These are phyloP conservation scores for Naganishia friedmannii DNA, from an alignment of 768 basidiomycete genomes.

Conservation along the genomic window DNA sequence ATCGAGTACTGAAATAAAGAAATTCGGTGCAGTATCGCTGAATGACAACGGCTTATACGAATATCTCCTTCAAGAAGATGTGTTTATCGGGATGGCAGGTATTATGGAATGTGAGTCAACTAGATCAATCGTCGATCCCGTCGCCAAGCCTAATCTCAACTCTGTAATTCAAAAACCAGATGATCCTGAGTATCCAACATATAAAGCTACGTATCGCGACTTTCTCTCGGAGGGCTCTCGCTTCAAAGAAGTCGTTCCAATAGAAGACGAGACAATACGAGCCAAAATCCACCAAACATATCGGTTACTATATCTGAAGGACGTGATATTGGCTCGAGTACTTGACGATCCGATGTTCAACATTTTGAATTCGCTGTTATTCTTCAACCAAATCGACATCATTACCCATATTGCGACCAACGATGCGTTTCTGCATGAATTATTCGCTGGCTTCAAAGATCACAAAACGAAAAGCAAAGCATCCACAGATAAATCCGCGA, in stretches of 20 bases:
- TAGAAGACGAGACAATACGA: slow-evolving; percentile 70
- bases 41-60: slow-evolving; percentile 95
- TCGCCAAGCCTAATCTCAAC: slow-evolving; percentile 8
- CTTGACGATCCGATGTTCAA: slow-evolving; percentile 96
- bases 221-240: slow-evolving; percentile 78
- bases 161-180: slow-evolving; percentile 57
- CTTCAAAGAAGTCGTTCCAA: slow-evolving; percentile 83
- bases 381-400: slow-evolving; percentile 99
- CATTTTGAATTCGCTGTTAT: slow-evolving; percentile 92
- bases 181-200: slow-evolving; percentile 92
- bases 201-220: slow-evolving; percentile 95
- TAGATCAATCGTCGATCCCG: not conserved
- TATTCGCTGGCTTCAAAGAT: slow-evolving; percentile 58
- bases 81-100: slow-evolving; percentile 87
- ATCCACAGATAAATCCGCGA: not conserved
- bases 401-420: slow-evolving; percentile 83
- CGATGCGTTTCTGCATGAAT: slow-evolving; percentile 67
- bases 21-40: slow-evolving; percentile 67
- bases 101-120: slow-evolving; percentile 85
- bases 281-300: slow-evolving; percentile 95
- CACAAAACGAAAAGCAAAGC: slow-evolving; percentile 14
- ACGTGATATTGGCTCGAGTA: slow-evolving; percentile 90
- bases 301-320: slow-evolving; percentile 93
- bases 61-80: slow-evolving; percentile 85
- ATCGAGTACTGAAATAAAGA: not conserved